A percentile compares a stretch with the other conserved stretches of the same genome.
phyloP scores from a whole-genome alignment of 768 basidiomycete genomes.

The Lentinula sp. region DNA sequence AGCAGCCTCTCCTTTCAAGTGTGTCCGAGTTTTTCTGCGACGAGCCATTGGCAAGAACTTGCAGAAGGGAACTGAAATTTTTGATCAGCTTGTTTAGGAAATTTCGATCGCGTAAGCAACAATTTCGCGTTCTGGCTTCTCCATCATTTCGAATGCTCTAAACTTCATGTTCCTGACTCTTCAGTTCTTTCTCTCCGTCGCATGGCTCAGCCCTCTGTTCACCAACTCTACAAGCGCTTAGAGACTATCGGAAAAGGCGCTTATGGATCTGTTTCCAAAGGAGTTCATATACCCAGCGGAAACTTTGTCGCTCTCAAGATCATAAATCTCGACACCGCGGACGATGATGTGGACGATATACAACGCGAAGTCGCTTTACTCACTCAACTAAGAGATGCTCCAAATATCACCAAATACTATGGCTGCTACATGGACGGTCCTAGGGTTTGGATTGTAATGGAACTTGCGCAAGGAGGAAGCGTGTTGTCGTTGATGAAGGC shows the following conservation, averaged over 20 bases:
- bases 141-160: background rate
- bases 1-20: slow-evolving; percentile 55
- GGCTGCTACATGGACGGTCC: slow-evolving; percentile 95
- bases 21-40: slow-evolving; percentile 75
- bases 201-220: slow-evolving; percentile 55
- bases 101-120: background rate
- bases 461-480: slow-evolving; percentile 92
- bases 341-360: slow-evolving; percentile 95
- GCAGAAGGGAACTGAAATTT: background rate
- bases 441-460: slow-evolving; percentile 99
- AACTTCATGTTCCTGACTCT: background rate
- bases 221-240: slow-evolving; percentile 77
- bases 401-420: slow-evolving; percentile 92
- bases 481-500: slow-evolving; percentile 92
- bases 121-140: background rate
- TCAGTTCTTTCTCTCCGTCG: background rate
- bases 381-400: slow-evolving; percentile 82
- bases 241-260: slow-evolving; percentile 95
- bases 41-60: slow-evolving; percentile 51
- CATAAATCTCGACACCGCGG: slow-evolving; percentile 94
- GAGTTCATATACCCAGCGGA: slow-evolving; percentile 75
- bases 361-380: slow-evolving; percentile 94
- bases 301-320: slow-evolving; percentile 96
- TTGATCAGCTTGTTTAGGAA: background rate
- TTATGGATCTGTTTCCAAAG: slow-evolving; percentile 94